phyloP scores from a whole-genome alignment of 2,329 filamentous ascomycete genomes.

The Fusarium austroafricanum region DNA sequence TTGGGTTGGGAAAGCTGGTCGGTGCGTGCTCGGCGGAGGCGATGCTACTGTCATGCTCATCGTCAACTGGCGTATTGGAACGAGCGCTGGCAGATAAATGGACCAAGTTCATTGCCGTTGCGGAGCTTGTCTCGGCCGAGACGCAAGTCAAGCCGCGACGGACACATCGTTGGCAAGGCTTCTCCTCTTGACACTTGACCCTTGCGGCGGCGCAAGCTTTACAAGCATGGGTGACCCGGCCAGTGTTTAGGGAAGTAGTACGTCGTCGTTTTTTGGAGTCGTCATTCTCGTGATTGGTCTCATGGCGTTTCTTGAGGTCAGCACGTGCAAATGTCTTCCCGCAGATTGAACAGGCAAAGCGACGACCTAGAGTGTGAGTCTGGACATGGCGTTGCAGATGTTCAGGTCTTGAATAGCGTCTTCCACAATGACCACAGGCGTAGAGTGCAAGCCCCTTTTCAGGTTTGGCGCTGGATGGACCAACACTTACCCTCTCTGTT shows the following conservation, averaged over 20 bases:
- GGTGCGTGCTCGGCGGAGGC: slow-evolving; percentile 25
- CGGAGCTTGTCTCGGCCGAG: slow-evolving; percentile 52
- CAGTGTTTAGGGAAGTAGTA: slow-evolving; percentile 58
- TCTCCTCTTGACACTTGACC: slow-evolving; percentile 66
- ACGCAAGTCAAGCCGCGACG: slow-evolving; percentile 60
- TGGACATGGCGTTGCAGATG: slow-evolving; percentile 65
- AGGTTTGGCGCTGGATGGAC: slow-evolving; percentile 21
- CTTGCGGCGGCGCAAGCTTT: slow-evolving; percentile 63
- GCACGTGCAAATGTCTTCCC: slow-evolving; percentile 66
- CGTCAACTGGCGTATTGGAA: slow-evolving; percentile 40
- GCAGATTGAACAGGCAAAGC: slow-evolving; percentile 63
- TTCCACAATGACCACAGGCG: slow-evolving; percentile 64
- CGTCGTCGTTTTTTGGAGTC: slow-evolving; percentile 61
- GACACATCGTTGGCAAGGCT: slow-evolving; percentile 65
- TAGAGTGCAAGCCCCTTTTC: slow-evolving; percentile 54
- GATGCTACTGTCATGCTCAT: slow-evolving; percentile 33
- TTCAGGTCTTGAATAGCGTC: slow-evolving; percentile 64
- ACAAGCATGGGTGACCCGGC: slow-evolving; percentile 66
- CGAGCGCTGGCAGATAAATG: slow-evolving; percentile 56
- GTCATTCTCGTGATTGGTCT: slow-evolving; percentile 63
- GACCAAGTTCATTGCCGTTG: slow-evolving; percentile 57
- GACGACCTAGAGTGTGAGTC: slow-evolving; percentile 62
- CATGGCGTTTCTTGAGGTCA: slow-evolving; percentile 65
- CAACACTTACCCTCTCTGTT: not conserved
- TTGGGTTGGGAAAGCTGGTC: slow-evolving; percentile 7